Conservation (phyloP, 345 rosid genomes). For the Arabidopsis suecica region DNA sequence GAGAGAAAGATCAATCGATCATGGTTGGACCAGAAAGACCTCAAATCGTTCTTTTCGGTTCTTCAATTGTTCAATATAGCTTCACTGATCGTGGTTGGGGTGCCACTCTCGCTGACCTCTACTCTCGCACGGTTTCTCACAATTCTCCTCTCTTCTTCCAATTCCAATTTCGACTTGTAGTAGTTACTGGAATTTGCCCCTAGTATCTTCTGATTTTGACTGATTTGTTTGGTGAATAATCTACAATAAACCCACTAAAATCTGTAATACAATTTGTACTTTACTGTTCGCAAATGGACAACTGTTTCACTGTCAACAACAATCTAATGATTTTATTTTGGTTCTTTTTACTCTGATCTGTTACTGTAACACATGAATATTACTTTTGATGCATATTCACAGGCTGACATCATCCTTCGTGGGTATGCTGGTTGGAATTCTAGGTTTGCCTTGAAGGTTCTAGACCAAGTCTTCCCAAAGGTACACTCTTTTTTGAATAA, state of each 20-base stretch:
- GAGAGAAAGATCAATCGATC: slow-evolving; percentile 20
- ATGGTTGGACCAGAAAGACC: slow-evolving; percentile 93
- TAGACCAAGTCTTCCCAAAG: slow-evolving; percentile 82
- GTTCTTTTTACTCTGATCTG: not conserved
- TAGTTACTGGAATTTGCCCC: too few relatives aligned
- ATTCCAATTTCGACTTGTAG: not conserved
- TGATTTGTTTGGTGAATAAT: not conserved
- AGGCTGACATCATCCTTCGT: slow-evolving; percentile 85
- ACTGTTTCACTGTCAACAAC: slow-evolving; percentile 7
- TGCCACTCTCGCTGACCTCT: slow-evolving; percentile 70
- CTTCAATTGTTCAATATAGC: slow-evolving; percentile 86
- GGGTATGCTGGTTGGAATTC: slow-evolving; percentile 95
- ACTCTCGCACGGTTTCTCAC: slow-evolving; percentile 67
- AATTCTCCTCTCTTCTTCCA: not conserved
- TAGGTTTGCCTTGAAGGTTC: slow-evolving; percentile 68
- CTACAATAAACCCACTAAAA: not conserved
- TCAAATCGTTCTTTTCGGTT: slow-evolving; percentile 88
- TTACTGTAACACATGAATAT: not conserved
- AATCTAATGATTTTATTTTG: slow-evolving; percentile 23
- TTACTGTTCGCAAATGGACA: not conserved
- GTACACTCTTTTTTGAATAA: slow-evolving; percentile 41
- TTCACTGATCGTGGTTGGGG: slow-evolving; percentile 81
- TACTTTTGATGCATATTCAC: not conserved
- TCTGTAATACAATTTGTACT: not conserved
- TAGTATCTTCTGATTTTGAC: not conserved